Evolutionary conservation across 2,329 filamentous ascomycete species (phyloP), one percentile per base, ranked within the genome.

Genomic region (Incumbomyces delicatus): DNA sequence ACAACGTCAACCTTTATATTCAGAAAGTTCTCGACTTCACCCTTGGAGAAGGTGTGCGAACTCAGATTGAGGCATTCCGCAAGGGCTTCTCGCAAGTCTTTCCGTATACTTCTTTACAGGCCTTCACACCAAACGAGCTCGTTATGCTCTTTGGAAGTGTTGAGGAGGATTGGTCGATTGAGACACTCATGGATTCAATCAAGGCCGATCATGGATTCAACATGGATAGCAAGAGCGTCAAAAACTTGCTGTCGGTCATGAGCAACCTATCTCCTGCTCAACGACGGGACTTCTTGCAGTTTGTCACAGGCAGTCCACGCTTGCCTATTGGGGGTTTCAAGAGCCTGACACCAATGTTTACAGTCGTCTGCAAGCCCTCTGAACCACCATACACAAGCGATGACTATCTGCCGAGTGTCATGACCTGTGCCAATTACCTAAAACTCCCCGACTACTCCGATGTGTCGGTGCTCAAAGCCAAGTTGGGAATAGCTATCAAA

Each of bases 391-490:
- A 89, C 64, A 84, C 83, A 2, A 90, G 90, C 3, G 92, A 98
- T 61, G 92, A 98, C 69, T 98, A 96, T 60, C 76, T 98, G n/a
- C 92, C 94, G 11, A 96, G 89, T 63, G 94, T 98, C 64, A 98
- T 98, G 94, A 98, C 94, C 10, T 98, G 94, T 64, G 92, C 95
- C 67, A 98, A 98, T 66, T 98, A 98, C 64, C 79, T 98, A 59
- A 98, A 98, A 69, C 76, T 98, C 61, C 92, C 92, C 16, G 87
- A 98, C 66, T 98, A 98, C 67, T 90, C 81, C 55, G 80, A 72
- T 56, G 70, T 94, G 52, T 78, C 86, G 1, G 75, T 83, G 43
- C 80, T 98, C 67, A 82, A 77, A 60, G 77, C 83, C 62, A 86
- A 87, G 64, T 74, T 98, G 45, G 80, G 78, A 54, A 83, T 83